Base-by-base conservation (phyloP, 2,329 filamentous ascomycete genomes). In the Pseudogymnoascus sp. region DNA sequence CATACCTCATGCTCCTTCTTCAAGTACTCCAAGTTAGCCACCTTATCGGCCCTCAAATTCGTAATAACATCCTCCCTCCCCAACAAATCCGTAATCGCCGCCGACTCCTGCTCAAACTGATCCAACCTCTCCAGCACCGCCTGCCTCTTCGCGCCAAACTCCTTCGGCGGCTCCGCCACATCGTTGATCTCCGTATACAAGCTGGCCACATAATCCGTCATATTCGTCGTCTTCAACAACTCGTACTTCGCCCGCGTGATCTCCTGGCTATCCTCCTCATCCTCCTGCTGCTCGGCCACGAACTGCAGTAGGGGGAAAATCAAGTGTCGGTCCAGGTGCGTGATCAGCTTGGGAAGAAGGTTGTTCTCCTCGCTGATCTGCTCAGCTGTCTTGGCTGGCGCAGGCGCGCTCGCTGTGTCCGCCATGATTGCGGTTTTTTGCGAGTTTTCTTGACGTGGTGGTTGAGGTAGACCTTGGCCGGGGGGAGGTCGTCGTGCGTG, bases 301-400 rank as follows among this genome's bases (percentile, higher is more conserved):
- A 96, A 97, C 80, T 97, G 93, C 75, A 99, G 88, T 68, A 99
- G 85, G 69, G 95, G 95, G 80, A 96, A 99, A 74, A 97, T 90
- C 72, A 99, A 84, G 77, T 99, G 95, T 70, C 95, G 88, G 82
- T 97, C 95, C 77, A 99, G 90, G 77, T 96, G 88, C 70, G 88
- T 88, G 75, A 97, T 89, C 73, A 99, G 82, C 79, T 93, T 92
- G 72, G 91, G 90, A 72, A 97, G 85, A 68, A 97, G 70, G 62
- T 77, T 76, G 66, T 78, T 76, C 69, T 79, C 79, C 69, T 79
- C 79, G 68, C 77, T 75, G 65, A 82, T 72, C 65, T 77, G 75
- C 70, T 80, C 79, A 66, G 80, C 78, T 63, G 78, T 77, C 63
- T 78, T 77, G 63, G 79, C 77, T 65, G 72, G 65, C 36, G 65